These are phyloP conservation scores for Melampsora occidentalis DNA, from an alignment of 1,284 basidiomycete genomes.

Conservation along the genomic window DNA sequence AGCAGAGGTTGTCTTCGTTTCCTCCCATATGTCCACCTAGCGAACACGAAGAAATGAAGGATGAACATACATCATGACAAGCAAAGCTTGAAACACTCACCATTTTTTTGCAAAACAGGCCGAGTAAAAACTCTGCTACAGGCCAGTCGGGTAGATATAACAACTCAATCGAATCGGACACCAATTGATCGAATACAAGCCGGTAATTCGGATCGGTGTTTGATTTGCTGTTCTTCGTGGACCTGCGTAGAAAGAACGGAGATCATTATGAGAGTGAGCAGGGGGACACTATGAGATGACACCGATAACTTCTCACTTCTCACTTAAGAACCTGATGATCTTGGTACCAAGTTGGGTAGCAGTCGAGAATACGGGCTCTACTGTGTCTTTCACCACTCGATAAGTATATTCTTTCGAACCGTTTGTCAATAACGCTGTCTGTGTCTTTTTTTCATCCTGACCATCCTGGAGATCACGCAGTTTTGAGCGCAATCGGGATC, in stretches of 20 bases:
- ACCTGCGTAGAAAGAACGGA: slow-evolving; percentile 9
- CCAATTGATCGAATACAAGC: slow-evolving; percentile 29
- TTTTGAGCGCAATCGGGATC: background rate
- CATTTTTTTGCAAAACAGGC: slow-evolving; percentile 38
- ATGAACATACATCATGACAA: background rate
- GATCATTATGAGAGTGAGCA: background rate
- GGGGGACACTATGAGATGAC: background rate
- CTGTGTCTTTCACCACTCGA: slow-evolving; percentile 10
- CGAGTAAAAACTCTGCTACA: slow-evolving; percentile 36
- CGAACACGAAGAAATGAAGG: background rate
- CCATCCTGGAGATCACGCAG: background rate
- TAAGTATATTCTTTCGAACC: background rate
- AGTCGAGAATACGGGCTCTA: slow-evolving; percentile 23
- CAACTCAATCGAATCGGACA: slow-evolving; percentile 32
- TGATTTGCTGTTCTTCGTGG: slow-evolving; percentile 35
- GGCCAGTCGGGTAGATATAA: slow-evolving; percentile 42
- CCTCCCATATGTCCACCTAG: slow-evolving; percentile 30
- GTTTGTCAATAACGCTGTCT: background rate
- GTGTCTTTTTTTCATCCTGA: background rate
- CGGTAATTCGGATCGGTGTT: slow-evolving; percentile 28
- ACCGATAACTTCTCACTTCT: slow-evolving; percentile 21
- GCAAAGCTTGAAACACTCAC: slow-evolving; percentile 17
- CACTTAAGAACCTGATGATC: slow-evolving; percentile 36
- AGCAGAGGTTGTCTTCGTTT: slow-evolving; percentile 16
- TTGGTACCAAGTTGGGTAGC: slow-evolving; percentile 36